Base-by-base conservation (phyloP, 768 basidiomycete genomes). In the Termitomyces titanicus region DNA sequence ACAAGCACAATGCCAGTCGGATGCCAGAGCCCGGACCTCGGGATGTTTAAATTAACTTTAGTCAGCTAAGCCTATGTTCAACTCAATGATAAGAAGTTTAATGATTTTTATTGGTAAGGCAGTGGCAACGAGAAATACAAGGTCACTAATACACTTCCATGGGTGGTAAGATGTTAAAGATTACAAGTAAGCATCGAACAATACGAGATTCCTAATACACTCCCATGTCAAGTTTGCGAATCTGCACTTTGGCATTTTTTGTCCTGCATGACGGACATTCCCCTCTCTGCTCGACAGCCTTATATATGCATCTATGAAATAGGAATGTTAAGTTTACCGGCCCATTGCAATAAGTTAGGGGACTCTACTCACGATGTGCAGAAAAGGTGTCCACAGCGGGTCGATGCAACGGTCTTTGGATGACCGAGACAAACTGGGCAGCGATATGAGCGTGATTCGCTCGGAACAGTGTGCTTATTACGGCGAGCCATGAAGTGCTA, bases 401-500 rank as follows among this genome's bases (percentile, higher is more conserved):
- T 58, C 11, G 57, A 38, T 5, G 38, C 39, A 1, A 51, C 45
- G 2, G 22, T 11, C 20, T 51, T 55, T 12, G 53, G 44, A 18
- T 39, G 34, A 2, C 39, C 4, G 27, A 59, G 39, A 34, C 57
- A 59, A 1, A n/a, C n/a, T n/a, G n/a, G n/a, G n/a, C n/a, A n/a
- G n/a, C n/a, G n/a, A n/a, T n/a, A n/a, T n/a, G n/a, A 55, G 29
- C 51, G 37, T n/a, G 40, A 25, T 20, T 40, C 42, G 7, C 29
- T 43, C 2, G 55, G 38, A 18, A 37, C 33, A 56, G 33, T 43
- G 15, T 53, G 57, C 40, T 46, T 59, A n/a, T n/a, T n/a, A n/a
- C 57, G 53, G 31, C 40, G 53, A 39, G 49, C 48, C 49, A 59
- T 59, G 18, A 55, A 59, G 7, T 42, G 43, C 57, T 59, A 37